Evolutionary conservation across 2,329 filamentous ascomycete species (phyloP), one percentile per base, ranked within the genome.

Genomic region (Juglanconis juglandina): DNA sequence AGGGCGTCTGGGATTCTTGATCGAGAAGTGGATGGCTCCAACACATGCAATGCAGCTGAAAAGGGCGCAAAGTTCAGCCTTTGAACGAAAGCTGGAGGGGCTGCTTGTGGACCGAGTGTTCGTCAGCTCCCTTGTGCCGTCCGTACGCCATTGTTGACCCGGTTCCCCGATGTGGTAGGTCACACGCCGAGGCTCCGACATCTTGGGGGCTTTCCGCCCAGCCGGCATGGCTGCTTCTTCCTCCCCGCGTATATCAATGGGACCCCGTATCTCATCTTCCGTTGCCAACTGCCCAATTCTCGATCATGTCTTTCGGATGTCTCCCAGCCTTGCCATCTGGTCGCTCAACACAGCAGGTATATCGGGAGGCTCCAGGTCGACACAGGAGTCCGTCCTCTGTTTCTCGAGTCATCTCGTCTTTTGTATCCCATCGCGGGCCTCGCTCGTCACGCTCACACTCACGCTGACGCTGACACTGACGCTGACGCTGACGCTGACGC

Each of bases 71-170:
- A 50, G 46, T 42, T 55, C 41, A 51, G 47, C 51, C 41, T 58
- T 58, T 53, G 57, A 53, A 39, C 34, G 41, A 52, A 51, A 48
- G 37, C 41, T 24, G 46, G 49, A 35, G 54, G 48, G 24, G 32
- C 7, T 35, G 34, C 34, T 41, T 37, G 58, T 44, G 37, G 50
- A 49, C 35, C 30, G 51, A 33, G 42, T 6, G 55, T 54, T 63
- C 48, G 58, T 61, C 61, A 61, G 61, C 61, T 56, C 56, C 14
- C 32, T 10, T 8, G 4, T 54, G 52, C 42, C 55, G 46, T 50
- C 47, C 47, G 55, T 44, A 50, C 35, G 46, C 35, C 32, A 34
- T 34, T 48, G 47, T 51, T 34, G 17, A 51, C 49, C 55, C 35
- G 47, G 55, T 34, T 57, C 37, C 54, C 55, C 46, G 42, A 57